A percentile compares a stretch with the other conserved stretches of the same genome.
phyloP scores from a whole-genome alignment of 345 rosid genomes.

The Citrus unshiu region DNA sequence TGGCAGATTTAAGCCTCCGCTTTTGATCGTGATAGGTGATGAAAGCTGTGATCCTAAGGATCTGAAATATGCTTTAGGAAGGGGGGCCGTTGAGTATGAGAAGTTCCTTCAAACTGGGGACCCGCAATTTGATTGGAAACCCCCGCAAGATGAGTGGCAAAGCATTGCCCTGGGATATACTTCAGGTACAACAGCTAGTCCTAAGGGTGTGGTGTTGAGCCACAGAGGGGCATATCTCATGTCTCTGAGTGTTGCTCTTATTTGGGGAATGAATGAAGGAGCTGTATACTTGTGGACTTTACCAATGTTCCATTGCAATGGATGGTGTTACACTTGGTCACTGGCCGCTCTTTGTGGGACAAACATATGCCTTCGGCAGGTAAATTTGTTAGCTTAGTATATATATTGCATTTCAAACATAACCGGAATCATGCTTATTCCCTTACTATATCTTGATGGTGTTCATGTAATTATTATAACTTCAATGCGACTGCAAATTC shows the following conservation, averaged over 20 bases:
- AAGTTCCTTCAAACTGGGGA: slow-evolving; percentile 72
- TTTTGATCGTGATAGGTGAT: slow-evolving; percentile 74
- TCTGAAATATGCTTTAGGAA: slow-evolving; percentile 49
- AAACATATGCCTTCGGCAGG: slow-evolving; percentile 69
- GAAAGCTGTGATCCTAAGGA: slow-evolving; percentile 57
- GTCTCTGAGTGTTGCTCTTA: slow-evolving; percentile 58
- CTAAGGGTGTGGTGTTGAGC: slow-evolving; percentile 82
- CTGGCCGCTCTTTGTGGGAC: slow-evolving; percentile 81
- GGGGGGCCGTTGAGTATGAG: slow-evolving; percentile 84
- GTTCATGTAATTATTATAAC: too few species aligned
- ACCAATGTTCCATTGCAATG: slow-evolving; percentile 94
- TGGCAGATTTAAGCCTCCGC: slow-evolving; percentile 48
- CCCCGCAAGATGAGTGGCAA: slow-evolving; percentile 96
- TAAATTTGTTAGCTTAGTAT: slow-evolving; percentile 1
- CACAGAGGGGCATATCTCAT: slow-evolving; percentile 90
- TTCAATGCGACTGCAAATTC: neutral
- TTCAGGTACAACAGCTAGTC: slow-evolving; percentile 92
- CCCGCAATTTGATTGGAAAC: slow-evolving; percentile 68
- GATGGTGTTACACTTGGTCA: slow-evolving; percentile 92
- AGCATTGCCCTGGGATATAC: slow-evolving; percentile 92
- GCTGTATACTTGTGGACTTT: slow-evolving; percentile 90
- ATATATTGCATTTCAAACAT: neutral
- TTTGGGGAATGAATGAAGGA: slow-evolving; percentile 94
- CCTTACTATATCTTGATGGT: neutral
- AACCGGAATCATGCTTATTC: neutral